Evolutionary conservation across 805 yeast genomes (phyloP).

Genomic region (Metschnikowia cubensis): DNA sequence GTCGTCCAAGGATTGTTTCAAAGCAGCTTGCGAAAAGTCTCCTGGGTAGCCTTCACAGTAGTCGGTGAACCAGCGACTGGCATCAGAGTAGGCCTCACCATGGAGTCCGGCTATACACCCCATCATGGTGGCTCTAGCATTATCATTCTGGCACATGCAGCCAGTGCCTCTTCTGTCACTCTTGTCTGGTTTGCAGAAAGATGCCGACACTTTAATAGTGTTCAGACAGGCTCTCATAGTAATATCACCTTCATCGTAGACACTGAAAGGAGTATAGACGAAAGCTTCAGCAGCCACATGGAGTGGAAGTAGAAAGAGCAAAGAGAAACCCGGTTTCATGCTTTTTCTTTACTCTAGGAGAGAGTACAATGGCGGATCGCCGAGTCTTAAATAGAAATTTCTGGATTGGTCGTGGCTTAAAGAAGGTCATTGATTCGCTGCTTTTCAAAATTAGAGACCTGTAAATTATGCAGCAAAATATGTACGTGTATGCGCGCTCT

Average conservation of each 20-base stretch:
- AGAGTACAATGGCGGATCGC: neutral
- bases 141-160: conserved; percentile 6
- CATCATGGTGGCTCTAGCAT: conserved; percentile 6
- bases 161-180: neutral
- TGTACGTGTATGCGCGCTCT: neutral
- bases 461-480: neutral
- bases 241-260: conserved; percentile 1
- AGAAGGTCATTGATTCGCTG: neutral
- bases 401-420: neutral
- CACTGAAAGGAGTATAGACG: conserved; percentile 1
- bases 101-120: conserved; percentile 6
- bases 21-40: neutral
- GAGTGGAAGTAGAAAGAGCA: neutral
- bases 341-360: neutral
- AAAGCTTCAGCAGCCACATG: conserved; percentile 1
- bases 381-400: neutral
- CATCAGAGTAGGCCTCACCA: neutral
- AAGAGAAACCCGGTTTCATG: neutral
- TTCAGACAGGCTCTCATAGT: conserved; percentile 1
- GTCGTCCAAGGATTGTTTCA: neutral
- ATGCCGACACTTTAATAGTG: neutral
- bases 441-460: neutral
- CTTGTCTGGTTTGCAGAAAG: neutral
- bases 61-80: neutral
- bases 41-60: neutral